Percentiles rank a stretch among this genome's conserved stretches.
Evolutionary conservation across 768 basidiomycete genomes (phyloP).

Genomic region (Pleurotus tuber-regium): DNA sequence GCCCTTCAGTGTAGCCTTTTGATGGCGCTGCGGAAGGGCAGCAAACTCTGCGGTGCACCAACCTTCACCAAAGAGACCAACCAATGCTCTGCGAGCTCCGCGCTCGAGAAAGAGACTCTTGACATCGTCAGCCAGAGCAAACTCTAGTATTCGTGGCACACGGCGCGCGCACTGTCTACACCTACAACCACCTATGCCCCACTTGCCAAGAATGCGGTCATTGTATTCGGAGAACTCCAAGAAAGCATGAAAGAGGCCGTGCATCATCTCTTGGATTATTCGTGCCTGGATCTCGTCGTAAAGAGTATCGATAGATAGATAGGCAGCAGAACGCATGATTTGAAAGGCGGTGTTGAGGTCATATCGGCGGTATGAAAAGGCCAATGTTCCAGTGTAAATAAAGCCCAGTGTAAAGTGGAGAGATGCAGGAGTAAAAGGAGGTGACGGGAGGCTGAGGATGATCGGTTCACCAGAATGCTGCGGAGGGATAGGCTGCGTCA

Average conservation of each 20-base stretch:
- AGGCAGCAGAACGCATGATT: slow-evolving; percentile 80
- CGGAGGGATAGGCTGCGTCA: slow-evolving; percentile 49
- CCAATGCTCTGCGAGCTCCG: slow-evolving; percentile 71
- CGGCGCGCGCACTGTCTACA: slow-evolving; percentile 83
- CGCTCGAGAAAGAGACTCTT: slow-evolving; percentile 67
- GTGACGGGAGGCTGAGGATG: slow-evolving; percentile 75
- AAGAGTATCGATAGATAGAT: slow-evolving; percentile 73
- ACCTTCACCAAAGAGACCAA: slow-evolving; percentile 83
- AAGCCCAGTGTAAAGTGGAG: slow-evolving; percentile 93
- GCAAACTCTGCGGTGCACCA: slow-evolving; percentile 89
- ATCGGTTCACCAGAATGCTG: slow-evolving; percentile 40
- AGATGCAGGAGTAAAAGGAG: slow-evolving; percentile 93
- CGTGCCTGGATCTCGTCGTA: slow-evolving; percentile 79
- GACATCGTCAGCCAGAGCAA: slow-evolving; percentile 75
- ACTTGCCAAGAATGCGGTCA: slow-evolving; percentile 64
- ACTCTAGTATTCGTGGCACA: slow-evolving; percentile 80
- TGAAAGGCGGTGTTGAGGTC: slow-evolving; percentile 91
- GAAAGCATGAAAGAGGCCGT: slow-evolving; percentile 85
- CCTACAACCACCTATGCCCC: slow-evolving; percentile 82
- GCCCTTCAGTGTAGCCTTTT: slow-evolving; percentile 70
- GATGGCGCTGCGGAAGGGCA: slow-evolving; percentile 56
- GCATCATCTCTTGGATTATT: slow-evolving; percentile 85
- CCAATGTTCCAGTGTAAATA: slow-evolving; percentile 92
- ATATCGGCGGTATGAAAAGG: slow-evolving; percentile 89
- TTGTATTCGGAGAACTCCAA: slow-evolving; percentile 81